These are phyloP conservation scores for Cardamine occulta DNA, from an alignment of 345 rosid genomes.

Conservation along the genomic window DNA sequence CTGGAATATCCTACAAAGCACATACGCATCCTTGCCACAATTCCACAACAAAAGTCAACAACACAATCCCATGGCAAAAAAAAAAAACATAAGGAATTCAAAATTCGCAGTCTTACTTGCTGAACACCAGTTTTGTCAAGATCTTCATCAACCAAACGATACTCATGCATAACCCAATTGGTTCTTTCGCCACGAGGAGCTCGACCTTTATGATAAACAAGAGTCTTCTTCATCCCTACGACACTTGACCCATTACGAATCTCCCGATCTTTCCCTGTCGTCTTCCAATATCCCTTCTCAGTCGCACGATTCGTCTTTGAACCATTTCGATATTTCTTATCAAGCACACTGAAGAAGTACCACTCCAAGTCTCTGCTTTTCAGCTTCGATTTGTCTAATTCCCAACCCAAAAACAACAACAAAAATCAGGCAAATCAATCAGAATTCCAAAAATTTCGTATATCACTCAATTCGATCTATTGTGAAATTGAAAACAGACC, in stretches of 20 bases:
- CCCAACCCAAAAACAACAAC: neutral
- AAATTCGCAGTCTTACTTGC: slow-evolving; percentile 56
- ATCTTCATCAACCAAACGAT: slow-evolving; percentile 68
- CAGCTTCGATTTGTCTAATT: slow-evolving; percentile 72
- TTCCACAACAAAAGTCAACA: slow-evolving; percentile 28
- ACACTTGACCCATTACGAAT: slow-evolving; percentile 48
- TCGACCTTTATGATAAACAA: slow-evolving; percentile 85
- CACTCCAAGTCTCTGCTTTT: slow-evolving; percentile 91
- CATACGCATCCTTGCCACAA: slow-evolving; percentile 71
- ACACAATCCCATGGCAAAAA: neutral
- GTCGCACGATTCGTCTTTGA: slow-evolving; percentile 92
- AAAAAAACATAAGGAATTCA: neutral
- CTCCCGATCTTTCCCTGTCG: slow-evolving; percentile 89
- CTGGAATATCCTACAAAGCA: slow-evolving; percentile 86
- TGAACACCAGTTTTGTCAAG: slow-evolving; percentile 58
- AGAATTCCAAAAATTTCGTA: neutral
- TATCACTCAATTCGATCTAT: neutral
- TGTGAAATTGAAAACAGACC: slow-evolving; percentile 41
- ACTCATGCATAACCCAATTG: slow-evolving; percentile 99
- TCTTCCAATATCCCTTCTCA: slow-evolving; percentile 94
- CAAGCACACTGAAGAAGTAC: slow-evolving; percentile 87
- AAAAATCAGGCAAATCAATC: neutral
- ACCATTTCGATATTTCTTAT: slow-evolving; percentile 85
- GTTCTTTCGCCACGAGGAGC: slow-evolving; percentile 86
- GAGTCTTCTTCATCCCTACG: slow-evolving; percentile 98